Evolutionary conservation across 2,329 filamentous ascomycete genomes (phyloP).

Genomic region (Fonsecaea monophora): DNA sequence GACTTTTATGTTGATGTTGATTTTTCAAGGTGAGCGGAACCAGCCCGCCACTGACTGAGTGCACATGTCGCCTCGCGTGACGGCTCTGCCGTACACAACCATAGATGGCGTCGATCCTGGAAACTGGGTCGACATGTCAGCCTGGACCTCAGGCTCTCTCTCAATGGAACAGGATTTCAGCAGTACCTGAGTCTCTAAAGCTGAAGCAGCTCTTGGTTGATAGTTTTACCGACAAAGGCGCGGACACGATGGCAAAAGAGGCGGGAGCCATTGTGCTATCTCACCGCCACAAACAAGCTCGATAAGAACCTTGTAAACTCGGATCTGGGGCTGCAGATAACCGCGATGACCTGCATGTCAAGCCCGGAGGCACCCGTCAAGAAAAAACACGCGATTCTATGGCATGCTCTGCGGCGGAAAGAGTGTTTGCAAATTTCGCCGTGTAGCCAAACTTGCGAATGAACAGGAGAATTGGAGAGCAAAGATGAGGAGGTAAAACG

Average conservation of each 20-base stretch:
- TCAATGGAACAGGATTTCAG: background rate
- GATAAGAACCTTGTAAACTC: constrained; percentile 31
- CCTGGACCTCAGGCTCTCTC: constrained; percentile 4
- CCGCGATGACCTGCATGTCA: constrained; percentile 36
- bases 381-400: constrained; percentile 26
- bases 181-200: constrained; percentile 26
- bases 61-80: constrained; percentile 24
- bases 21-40: constrained; percentile 22
- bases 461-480: constrained; percentile 15
- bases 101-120: constrained; percentile 18
- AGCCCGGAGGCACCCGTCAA: constrained; percentile 12
- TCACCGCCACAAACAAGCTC: constrained; percentile 24
- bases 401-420: constrained; percentile 17
- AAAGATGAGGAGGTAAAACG: constrained; percentile 19
- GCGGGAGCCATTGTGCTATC: constrained; percentile 30
- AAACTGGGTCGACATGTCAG: constrained; percentile 27
- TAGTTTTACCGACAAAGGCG: constrained; percentile 32
- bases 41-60: constrained; percentile 24
- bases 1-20: constrained; percentile 21
- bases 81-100: constrained; percentile 24
- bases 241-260: constrained; percentile 22
- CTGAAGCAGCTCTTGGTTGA: constrained; percentile 31
- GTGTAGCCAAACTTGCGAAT: constrained; percentile 12
- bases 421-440: background rate
- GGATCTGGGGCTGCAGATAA: constrained; percentile 33